phyloP scores from a whole-genome alignment of 306 rosid genomes.

The Pyrus betulifolia region DNA sequence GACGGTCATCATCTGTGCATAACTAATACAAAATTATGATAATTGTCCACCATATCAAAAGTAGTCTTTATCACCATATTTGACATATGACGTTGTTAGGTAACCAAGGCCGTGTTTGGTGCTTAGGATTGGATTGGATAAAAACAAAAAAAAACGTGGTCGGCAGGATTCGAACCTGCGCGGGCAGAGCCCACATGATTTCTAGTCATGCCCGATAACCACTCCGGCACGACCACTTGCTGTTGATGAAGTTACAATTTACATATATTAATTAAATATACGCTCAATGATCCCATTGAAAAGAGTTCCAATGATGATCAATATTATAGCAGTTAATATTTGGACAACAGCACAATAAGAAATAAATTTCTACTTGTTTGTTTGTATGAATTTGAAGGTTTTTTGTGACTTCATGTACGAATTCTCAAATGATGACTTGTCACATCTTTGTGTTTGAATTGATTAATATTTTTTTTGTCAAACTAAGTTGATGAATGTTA shows the following conservation, averaged over 20 bases:
- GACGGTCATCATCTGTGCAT: slow-evolving; percentile 81
- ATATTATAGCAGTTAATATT: too few species aligned
- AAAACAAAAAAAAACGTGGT: background rate
- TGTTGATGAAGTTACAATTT: fast-evolving
- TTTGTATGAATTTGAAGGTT: background rate
- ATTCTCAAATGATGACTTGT: too few species aligned
- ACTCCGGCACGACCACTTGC: slow-evolving; percentile 20
- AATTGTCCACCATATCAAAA: slow-evolving; percentile 69
- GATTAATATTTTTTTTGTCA: too few species aligned
- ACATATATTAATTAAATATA: too few species aligned
- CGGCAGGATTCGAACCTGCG: slow-evolving; percentile 30
- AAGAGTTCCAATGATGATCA: background rate
- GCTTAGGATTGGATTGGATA: too few species aligned
- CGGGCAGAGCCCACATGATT: slow-evolving; percentile 30
- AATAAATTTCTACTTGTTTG: background rate
- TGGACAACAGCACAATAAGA: background rate
- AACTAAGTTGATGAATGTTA: too few species aligned
- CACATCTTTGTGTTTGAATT: too few species aligned
- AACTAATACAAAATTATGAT: slow-evolving; percentile 77
- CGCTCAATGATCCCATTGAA: too few species aligned
- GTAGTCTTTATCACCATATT: slow-evolving; percentile 17
- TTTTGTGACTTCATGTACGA: too few species aligned
- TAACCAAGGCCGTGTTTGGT: too few species aligned
- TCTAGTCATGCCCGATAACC: slow-evolving; percentile 31
- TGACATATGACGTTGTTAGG: too few species aligned